Conservation (phyloP, 306 rosid species). For the Quercus variabilis region DNA sequence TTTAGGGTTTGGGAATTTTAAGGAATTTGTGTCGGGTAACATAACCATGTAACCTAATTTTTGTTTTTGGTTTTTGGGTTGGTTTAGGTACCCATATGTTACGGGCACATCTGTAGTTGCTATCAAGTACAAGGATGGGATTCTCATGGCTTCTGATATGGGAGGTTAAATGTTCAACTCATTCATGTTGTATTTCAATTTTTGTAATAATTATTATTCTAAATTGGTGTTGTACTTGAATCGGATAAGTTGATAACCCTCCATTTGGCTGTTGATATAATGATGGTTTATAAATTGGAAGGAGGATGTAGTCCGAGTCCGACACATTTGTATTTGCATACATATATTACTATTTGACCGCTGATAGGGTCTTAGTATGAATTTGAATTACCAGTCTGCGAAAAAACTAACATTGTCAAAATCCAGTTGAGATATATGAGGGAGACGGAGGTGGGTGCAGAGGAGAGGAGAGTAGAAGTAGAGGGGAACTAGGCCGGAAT, state of each 20-base stretch:
- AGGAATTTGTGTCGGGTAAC: background rate
- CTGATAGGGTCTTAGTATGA: background rate
- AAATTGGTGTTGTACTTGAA: background rate
- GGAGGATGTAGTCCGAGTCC: no score
- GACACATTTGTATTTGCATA: no score
- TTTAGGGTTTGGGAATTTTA: slow-evolving; percentile 12
- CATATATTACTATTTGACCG: no score
- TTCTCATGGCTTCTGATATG: slow-evolving; percentile 91
- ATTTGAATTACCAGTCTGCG: background rate
- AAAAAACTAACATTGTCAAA: background rate
- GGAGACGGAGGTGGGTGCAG: no score
- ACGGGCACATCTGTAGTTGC: slow-evolving; percentile 93
- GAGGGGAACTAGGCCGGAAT: no score
- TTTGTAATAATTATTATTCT: background rate
- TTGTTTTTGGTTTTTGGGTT: background rate
- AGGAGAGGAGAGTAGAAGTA: no score
- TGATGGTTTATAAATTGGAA: background rate
- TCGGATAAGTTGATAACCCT: background rate
- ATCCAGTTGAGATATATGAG: background rate
- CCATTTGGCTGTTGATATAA: background rate
- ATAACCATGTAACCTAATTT: background rate
- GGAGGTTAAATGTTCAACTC: slow-evolving; percentile 59
- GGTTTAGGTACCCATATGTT: slow-evolving; percentile 77
- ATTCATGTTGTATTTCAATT: background rate
- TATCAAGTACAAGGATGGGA: slow-evolving; percentile 90